phyloP scores from a whole-genome alignment of 495 filamentous ascomycete genomes.

The Neurospora sp. region DNA sequence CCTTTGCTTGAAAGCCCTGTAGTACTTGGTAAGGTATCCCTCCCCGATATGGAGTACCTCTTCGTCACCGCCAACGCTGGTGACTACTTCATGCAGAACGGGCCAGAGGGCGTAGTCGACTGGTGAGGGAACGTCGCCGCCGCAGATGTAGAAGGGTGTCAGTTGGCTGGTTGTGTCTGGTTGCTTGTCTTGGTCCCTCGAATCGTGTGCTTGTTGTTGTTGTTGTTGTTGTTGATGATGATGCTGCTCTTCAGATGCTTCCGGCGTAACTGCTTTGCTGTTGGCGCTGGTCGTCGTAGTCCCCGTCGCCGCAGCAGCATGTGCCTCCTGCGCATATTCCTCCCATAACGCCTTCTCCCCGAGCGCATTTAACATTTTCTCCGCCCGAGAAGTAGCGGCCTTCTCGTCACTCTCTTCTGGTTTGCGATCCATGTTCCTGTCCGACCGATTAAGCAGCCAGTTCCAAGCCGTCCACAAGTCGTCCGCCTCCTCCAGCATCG shows the following conservation, averaged over 20 bases:
- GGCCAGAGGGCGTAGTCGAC: slow-evolving; percentile 70
- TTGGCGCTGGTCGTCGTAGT: slow-evolving; percentile 20
- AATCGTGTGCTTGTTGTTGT: background rate
- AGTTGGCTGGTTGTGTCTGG: background rate
- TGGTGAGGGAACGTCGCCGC: slow-evolving; percentile 43
- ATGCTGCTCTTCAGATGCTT: background rate
- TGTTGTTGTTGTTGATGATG: background rate
- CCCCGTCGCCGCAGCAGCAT: slow-evolving; percentile 36
- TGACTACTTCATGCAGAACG: slow-evolving; percentile 49
- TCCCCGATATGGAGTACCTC: slow-evolving; percentile 3
- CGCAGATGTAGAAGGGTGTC: slow-evolving; percentile 38
- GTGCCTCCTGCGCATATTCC: slow-evolving; percentile 18
- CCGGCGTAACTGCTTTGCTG: background rate
- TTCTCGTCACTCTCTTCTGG: background rate
- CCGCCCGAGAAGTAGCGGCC: background rate
- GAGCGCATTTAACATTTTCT: background rate
- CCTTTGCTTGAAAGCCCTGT: slow-evolving; percentile 38
- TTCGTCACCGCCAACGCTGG: slow-evolving; percentile 7
- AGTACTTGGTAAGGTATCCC: slow-evolving; percentile 38
- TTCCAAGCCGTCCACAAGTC: slow-evolving; percentile 29
- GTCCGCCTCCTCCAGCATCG: slow-evolving; percentile 28
- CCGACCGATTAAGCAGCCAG: slow-evolving; percentile 1
- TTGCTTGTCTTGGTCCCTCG: background rate
- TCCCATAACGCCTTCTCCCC: slow-evolving; percentile 15
- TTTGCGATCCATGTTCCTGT: background rate